phyloP scores from a whole-genome alignment of 208 protist species.

The Acanthamoeba sp. region DNA sequence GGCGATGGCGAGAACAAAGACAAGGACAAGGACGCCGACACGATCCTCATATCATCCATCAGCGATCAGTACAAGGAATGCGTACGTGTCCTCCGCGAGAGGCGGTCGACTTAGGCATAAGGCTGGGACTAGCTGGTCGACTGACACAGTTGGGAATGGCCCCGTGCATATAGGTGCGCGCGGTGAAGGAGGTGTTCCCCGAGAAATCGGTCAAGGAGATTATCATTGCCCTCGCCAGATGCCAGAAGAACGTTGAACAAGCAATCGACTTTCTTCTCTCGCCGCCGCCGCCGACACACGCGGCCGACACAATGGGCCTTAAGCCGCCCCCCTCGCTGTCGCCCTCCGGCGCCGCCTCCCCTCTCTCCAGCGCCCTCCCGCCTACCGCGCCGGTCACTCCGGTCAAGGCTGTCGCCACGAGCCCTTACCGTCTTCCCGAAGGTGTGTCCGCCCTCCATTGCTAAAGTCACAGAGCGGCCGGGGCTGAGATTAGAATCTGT shows the following conservation, averaged over 20 bases:
- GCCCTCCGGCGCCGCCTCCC: background rate
- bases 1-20: background rate
- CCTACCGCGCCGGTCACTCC: conserved; percentile 19
- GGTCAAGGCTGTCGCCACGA: background rate
- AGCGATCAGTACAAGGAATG: conserved; percentile 21
- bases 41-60: background rate
- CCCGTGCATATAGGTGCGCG: background rate
- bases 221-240: background rate
- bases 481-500: no score
- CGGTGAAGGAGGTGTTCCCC: conserved; percentile 37
- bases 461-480: no score
- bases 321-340: background rate
- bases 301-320: background rate
- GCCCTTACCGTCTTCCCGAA: background rate
- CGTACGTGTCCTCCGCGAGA: background rate
- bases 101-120: background rate
- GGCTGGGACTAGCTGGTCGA: background rate
- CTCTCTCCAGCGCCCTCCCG: background rate
- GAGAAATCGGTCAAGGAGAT: conserved; percentile 41
- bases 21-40: background rate
- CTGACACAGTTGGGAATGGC: background rate
- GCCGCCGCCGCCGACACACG: background rate
- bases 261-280: conserved; percentile 32
- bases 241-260: conserved; percentile 28
- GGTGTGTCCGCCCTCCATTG: background rate